phyloP scores from a whole-genome alignment of 225 moss, liverwort and hornwort genomes.

The Ulota crispa region DNA sequence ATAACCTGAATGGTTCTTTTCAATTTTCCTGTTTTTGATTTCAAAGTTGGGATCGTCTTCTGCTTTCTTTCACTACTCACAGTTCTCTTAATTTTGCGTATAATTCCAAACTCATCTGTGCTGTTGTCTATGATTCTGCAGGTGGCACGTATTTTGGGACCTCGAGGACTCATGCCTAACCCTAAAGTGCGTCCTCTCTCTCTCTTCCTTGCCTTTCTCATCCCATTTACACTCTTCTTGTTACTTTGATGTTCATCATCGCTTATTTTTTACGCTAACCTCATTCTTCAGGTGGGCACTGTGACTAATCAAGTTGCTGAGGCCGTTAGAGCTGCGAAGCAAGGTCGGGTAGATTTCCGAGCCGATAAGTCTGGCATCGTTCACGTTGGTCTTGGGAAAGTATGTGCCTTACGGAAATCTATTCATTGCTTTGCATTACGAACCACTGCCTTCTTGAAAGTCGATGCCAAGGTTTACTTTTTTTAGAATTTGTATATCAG shows the following conservation, averaged over 20 bases:
- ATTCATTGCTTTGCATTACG: background rate
- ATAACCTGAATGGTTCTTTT: slow-evolving; percentile 3
- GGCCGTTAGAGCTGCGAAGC: slow-evolving; percentile 92
- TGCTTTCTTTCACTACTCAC: background rate
- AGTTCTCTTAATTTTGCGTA: background rate
- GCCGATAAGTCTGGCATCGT: slow-evolving; percentile 93
- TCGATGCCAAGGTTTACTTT: slow-evolving; percentile 8
- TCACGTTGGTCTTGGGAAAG: slow-evolving; percentile 95
- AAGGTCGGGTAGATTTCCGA: slow-evolving; percentile 94
- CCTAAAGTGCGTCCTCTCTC: slow-evolving; percentile 67
- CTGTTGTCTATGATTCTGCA: slow-evolving; percentile 27
- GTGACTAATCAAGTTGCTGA: slow-evolving; percentile 89
- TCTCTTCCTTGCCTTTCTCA: background rate
- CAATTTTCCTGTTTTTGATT: background rate
- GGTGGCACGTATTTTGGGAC: slow-evolving; percentile 98
- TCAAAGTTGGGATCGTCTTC: background rate
- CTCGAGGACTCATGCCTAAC: slow-evolving; percentile 98
- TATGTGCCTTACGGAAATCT: slow-evolving; percentile 13
- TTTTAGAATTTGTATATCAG: background rate
- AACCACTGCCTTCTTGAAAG: background rate
- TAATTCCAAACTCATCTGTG: background rate
- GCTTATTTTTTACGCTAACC: background rate
- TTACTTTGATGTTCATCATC: slow-evolving; percentile 2
- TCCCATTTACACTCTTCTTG: background rate
- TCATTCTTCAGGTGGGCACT: slow-evolving; percentile 71